Evolutionary conservation across 2,329 filamentous ascomycete species (phyloP).

Genomic region (Epichloe sp.): DNA sequence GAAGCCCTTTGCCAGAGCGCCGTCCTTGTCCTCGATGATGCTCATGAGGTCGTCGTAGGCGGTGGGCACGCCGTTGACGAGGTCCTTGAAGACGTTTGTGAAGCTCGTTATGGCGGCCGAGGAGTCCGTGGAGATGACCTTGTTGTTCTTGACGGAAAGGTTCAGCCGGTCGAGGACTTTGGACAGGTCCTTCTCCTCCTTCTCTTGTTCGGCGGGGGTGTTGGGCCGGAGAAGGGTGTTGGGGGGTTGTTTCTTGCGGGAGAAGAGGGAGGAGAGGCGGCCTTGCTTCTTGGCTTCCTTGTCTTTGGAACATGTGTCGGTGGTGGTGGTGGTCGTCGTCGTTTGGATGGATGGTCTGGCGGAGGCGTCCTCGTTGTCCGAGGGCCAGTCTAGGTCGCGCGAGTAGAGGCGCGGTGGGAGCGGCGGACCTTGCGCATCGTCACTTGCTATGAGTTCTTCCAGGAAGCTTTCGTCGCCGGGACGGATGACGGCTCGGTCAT

Average conservation of each 20-base stretch:
- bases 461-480: conserved; percentile 47
- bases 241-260: conserved; percentile 30
- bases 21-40: conserved; percentile 48
- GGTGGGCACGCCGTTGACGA: conserved; percentile 84
- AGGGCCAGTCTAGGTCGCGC: conserved; percentile 36
- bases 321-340: conserved; percentile 8
- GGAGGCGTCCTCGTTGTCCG: conserved; percentile 16
- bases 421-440: conserved; percentile 34
- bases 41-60: conserved; percentile 75
- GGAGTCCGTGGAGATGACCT: conserved; percentile 73
- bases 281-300: conserved; percentile 20
- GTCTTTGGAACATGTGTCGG: conserved; percentile 16
- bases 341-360: conserved; percentile 17
- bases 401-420: conserved; percentile 41
- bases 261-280: conserved; percentile 23
- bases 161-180: conserved; percentile 74
- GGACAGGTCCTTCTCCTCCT: conserved; percentile 58
- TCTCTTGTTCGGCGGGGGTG: conserved; percentile 26
- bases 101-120: conserved; percentile 72
- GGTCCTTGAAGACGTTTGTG: conserved; percentile 80
- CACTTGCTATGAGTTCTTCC: conserved; percentile 34
- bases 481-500: conserved; percentile 32
- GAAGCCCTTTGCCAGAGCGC: conserved; percentile 44
- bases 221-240: not conserved
- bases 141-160: conserved; percentile 71